A percentile compares a stretch with the other conserved stretches of the same genome.
Evolutionary conservation across 1,139 yeast genomes (phyloP).

Genomic region (Yueomyces sp.): DNA sequence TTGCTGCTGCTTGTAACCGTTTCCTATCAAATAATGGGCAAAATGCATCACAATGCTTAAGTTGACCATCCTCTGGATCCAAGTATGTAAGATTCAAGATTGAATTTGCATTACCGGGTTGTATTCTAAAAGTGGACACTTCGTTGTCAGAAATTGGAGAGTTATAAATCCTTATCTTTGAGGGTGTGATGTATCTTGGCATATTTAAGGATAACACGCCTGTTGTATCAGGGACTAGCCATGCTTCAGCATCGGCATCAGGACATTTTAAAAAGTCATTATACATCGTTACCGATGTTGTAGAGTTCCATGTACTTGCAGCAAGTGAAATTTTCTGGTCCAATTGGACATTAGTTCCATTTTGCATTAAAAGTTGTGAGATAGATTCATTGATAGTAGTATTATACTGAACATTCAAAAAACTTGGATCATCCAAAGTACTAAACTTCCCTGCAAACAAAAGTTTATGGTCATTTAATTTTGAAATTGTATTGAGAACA

Average conservation of each 20-base stretch:
- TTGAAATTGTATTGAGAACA: conserved; percentile 50
- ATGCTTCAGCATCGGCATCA: conserved; percentile 28
- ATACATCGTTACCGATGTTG: conserved; percentile 25
- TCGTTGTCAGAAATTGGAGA: conserved; percentile 35
- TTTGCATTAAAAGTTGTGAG: conserved; percentile 22
- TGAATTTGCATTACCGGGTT: conserved; percentile 72
- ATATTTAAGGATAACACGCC: conserved; percentile 60
- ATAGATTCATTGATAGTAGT: conserved; percentile 21
- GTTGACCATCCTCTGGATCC: conserved; percentile 52
- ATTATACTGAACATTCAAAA: conserved; percentile 18
- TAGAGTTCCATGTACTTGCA: conserved; percentile 46
- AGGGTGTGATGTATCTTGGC: conserved; percentile 50
- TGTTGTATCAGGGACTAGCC: conserved; percentile 41
- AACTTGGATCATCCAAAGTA: conserved; percentile 44
- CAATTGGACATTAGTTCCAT: conserved; percentile 30
- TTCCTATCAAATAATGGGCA: conserved; percentile 49
- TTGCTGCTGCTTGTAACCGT: conserved; percentile 15
- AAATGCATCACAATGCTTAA: conserved; percentile 67
- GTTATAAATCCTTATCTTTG: conserved; percentile 62
- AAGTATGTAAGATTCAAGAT: conserved; percentile 84
- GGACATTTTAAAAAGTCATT: conserved; percentile 53
- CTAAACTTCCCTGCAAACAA: conserved; percentile 72
- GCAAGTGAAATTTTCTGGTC: conserved; percentile 59
- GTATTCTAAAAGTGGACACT: conserved; percentile 55
- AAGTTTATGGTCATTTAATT: conserved; percentile 36